phyloP scores from a whole-genome alignment of 306 rosid species.

The Acacia crassicarpa region DNA sequence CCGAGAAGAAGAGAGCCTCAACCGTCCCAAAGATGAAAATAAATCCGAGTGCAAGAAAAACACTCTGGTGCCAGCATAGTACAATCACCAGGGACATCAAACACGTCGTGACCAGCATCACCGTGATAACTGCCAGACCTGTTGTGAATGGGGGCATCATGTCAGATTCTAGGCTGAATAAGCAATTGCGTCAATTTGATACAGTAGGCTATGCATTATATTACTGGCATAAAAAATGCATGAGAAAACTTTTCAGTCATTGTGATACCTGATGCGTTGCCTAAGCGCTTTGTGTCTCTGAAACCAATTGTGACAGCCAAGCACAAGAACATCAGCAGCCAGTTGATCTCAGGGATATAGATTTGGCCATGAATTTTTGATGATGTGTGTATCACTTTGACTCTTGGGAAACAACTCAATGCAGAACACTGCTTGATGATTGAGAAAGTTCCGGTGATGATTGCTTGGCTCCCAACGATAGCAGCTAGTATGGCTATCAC shows the following conservation, averaged over 20 bases:
- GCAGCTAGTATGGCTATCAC: constrained; percentile 79
- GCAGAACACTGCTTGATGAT: constrained; percentile 79
- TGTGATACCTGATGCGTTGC: constrained; percentile 77
- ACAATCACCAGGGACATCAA: constrained; percentile 83
- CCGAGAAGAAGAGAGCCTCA: constrained; percentile 83
- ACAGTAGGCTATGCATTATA: neutral
- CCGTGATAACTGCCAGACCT: constrained; percentile 86
- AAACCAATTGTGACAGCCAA: constrained; percentile 77
- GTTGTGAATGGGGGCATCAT: constrained; percentile 11
- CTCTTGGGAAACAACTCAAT: constrained; percentile 76
- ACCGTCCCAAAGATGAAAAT: constrained; percentile 62
- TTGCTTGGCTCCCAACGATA: constrained; percentile 85
- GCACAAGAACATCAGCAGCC: constrained; percentile 78
- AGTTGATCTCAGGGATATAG: constrained; percentile 83
- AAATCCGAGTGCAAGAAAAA: constrained; percentile 59
- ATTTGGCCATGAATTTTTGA: constrained; percentile 79
- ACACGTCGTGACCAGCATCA: constrained; percentile 87
- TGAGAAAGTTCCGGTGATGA: constrained; percentile 83
- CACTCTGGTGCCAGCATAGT: constrained; percentile 68
- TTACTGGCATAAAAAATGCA: neutral
- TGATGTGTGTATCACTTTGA: constrained; percentile 78
- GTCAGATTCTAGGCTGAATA: constrained; percentile 1
- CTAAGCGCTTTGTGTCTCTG: constrained; percentile 72
- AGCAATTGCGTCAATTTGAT: neutral
- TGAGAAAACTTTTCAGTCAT: neutral